A percentile compares a stretch with the other conserved stretches of the same genome.
Evolutionary conservation across 345 rosid species (phyloP).

Genomic region (Pelargonium nanum): DNA sequence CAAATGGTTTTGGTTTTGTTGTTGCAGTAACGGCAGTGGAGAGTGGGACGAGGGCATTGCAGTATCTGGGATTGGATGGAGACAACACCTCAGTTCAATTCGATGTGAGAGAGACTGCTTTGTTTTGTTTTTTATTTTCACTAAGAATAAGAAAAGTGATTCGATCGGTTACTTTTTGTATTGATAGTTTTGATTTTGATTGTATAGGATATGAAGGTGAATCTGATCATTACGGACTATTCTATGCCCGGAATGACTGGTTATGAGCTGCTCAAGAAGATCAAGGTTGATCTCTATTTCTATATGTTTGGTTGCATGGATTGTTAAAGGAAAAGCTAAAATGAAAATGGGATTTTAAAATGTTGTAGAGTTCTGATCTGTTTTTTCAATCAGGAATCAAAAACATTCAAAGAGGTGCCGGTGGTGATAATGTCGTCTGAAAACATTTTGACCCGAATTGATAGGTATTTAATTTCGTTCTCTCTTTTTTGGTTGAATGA

Average conservation of each 20-base stretch:
- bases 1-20: neutral
- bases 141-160: no score
- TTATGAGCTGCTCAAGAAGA: conserved; percentile 65
- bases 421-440: conserved; percentile 29
- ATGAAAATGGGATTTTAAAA: neutral
- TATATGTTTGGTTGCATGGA: neutral
- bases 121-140: neutral
- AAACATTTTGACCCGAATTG: conserved; percentile 13
- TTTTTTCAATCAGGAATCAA: conserved; percentile 19
- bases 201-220: conserved; percentile 56
- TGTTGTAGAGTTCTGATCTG: neutral
- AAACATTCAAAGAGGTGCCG: conserved; percentile 16
- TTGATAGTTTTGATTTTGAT: neutral
- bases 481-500: neutral
- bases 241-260: conserved; percentile 91
- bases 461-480: conserved; percentile 9
- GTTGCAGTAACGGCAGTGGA: conserved; percentile 60
- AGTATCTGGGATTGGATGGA: conserved; percentile 72
- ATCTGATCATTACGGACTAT: conserved; percentile 42
- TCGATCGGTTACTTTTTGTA: neutral
- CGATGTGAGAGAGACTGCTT: conserved; percentile 28
- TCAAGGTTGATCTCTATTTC: conserved; percentile 32
- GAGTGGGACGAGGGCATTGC: conserved; percentile 61
- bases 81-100: conserved; percentile 36
- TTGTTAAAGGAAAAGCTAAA: neutral